Base-by-base conservation (phyloP, 1,284 basidiomycete species). In the Naganishia liquefaciens region DNA sequence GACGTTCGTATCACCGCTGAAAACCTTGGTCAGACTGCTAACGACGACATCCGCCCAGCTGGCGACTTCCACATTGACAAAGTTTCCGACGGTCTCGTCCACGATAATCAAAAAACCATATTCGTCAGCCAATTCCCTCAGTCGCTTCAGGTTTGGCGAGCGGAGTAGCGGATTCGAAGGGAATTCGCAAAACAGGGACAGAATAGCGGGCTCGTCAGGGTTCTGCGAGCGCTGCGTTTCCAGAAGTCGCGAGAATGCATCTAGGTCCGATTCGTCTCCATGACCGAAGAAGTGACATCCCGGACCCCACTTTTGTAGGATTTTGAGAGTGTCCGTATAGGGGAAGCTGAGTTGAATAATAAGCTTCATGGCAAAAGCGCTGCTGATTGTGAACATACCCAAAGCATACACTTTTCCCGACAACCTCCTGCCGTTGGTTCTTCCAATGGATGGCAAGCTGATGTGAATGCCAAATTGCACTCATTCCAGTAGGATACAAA, bases 61-160 rank as follows among this genome's bases (percentile, higher is more conserved):
- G 4, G 96, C 81, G 5, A 96, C 90, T 72, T 96, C 89, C 51
- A 99, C 93, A 71, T 99, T 99, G 70, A 93, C 85, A 72, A 96
- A 95, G 77, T 94, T 98, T 37, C 95, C 95, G 58, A 99, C 86
- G 1, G 93, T 98, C 76, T 99, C 96, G 75, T 99, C 95, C 33
- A 99, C 82, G 21, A 97, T 87, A 60, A 99, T 84, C 33, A 93
- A 78, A 76, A 98, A 98, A 49, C 88, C 86, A 73, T 93, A 88
- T 75, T 89, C 85, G 77, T 98, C 91, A 0, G 95, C 94, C 10
- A 99, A 82, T 21, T 81, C 75, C 54, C 93, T 84, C 23, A 99
- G 81, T 13, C 87, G 84, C n/a, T 83, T 81, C 0, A 99, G 82
- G 73, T 97, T 84, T 2, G 92, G 85, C 1, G 88, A 89, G 21